phyloP scores from a whole-genome alignment of 257 asterid species.

The Forsythia suspensa region DNA sequence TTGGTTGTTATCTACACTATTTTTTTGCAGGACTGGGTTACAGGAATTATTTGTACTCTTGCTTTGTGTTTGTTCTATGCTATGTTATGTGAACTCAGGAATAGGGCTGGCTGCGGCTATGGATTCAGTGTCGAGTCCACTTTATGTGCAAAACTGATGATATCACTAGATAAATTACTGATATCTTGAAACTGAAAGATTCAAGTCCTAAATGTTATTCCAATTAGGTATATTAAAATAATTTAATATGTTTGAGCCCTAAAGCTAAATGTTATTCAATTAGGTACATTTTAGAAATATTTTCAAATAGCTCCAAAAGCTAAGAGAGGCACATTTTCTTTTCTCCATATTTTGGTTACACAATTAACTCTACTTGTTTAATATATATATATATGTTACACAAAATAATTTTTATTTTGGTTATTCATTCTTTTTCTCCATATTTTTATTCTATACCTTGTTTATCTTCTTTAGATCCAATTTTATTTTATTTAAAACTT shows the following conservation, averaged over 20 bases:
- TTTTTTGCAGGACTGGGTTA: neutral
- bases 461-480: too few relatives aligned
- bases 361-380: neutral
- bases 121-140: neutral
- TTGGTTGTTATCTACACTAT: neutral
- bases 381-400: too few relatives aligned
- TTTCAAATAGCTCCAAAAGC: neutral
- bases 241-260: too few relatives aligned
- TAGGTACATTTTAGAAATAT: neutral
- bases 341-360: neutral
- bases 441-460: too few relatives aligned
- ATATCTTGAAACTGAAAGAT: neutral
- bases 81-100: neutral
- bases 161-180: neutral
- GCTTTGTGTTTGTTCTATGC: neutral
- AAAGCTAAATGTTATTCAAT: too few relatives aligned
- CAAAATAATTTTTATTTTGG: too few relatives aligned
- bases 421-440: too few relatives aligned
- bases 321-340: neutral
- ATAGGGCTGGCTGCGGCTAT: neutral
- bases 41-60: neutral
- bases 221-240: neutral
- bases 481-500: too few relatives aligned
- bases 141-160: too few relatives aligned
- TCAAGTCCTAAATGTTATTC: neutral